A percentile compares a stretch with the other conserved stretches of the same genome.
These are phyloP conservation scores for Tremella yokohamensis DNA, from an alignment of 768 basidiomycete species.

Conservation along the genomic window DNA sequence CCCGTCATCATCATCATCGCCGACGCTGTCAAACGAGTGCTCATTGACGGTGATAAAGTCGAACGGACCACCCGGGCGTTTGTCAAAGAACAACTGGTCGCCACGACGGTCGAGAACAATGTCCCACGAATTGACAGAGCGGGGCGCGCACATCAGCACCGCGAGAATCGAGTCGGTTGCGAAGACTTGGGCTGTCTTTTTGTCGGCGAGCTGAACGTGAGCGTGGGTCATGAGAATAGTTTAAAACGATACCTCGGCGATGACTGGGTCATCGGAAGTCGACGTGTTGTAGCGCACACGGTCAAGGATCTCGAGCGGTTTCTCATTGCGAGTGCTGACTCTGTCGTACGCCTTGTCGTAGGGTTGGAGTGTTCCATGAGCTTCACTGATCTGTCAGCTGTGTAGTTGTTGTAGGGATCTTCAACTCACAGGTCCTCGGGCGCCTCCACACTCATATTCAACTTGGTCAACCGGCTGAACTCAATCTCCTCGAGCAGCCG, in stretches of 20 bases:
- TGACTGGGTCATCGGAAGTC: conserved; percentile 95
- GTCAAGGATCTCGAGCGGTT: conserved; percentile 84
- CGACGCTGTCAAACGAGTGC: conserved; percentile 86
- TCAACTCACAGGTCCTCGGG: conserved; percentile 76
- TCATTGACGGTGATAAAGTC: conserved; percentile 97
- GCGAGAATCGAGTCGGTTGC: conserved; percentile 92
- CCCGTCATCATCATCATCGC: conserved; percentile 60
- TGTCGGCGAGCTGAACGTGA: conserved; percentile 65
- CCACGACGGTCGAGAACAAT: conserved; percentile 92
- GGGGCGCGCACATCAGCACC: conserved; percentile 90
- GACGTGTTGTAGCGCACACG: conserved; percentile 96
- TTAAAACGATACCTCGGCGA: conserved; percentile 66
- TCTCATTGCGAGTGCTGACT: conserved; percentile 87
- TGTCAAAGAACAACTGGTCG: conserved; percentile 91
- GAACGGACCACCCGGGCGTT: conserved; percentile 88
- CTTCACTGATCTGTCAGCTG: conserved; percentile 19
- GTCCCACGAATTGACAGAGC: conserved; percentile 98
- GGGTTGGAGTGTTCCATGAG: conserved; percentile 82
- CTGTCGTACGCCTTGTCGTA: conserved; percentile 96
- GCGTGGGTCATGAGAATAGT: background rate
- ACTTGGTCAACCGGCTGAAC: conserved; percentile 83
- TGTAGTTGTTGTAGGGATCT: background rate
- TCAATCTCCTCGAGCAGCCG: conserved; percentile 95
- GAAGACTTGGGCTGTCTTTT: conserved; percentile 74
- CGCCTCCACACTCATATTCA: conserved; percentile 88